Conservation (phyloP, 805 yeast species). For the Ogataea paradorogensis region DNA sequence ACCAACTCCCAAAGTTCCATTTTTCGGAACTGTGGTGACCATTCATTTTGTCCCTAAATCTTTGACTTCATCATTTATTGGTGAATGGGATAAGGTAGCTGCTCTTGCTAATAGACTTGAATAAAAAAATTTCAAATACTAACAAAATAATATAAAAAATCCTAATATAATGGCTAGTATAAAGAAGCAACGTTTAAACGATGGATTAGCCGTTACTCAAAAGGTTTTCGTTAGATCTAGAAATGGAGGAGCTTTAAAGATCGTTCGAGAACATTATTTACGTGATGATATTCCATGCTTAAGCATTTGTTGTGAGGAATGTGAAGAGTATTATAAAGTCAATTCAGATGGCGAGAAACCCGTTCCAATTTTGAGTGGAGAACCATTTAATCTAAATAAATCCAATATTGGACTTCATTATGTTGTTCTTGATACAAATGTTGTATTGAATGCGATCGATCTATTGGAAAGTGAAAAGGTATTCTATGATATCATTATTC, state of each 20-base stretch:
- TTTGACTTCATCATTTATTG: slow-evolving; percentile 63
- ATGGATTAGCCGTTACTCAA: slow-evolving; percentile 66
- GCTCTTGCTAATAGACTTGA: slow-evolving; percentile 37
- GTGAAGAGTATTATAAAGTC: slow-evolving; percentile 53
- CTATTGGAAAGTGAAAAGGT: slow-evolving; percentile 72
- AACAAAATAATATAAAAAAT: neutral
- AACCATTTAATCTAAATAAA: slow-evolving; percentile 48
- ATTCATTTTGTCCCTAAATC: slow-evolving; percentile 76
- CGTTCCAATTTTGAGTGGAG: slow-evolving; percentile 59
- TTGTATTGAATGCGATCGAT: slow-evolving; percentile 85
- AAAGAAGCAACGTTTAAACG: slow-evolving; percentile 43
- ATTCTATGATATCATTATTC: slow-evolving; percentile 87
- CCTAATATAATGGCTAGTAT: slow-evolving; percentile 12
- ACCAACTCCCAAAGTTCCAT: slow-evolving; percentile 63
- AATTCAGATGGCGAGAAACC: slow-evolving; percentile 69
- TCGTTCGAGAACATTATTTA: slow-evolving; percentile 91
- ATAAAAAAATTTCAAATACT: slow-evolving; percentile 1
- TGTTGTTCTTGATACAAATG: slow-evolving; percentile 81
- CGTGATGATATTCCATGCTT: slow-evolving; percentile 92
- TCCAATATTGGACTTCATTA: slow-evolving; percentile 67
- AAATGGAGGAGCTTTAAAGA: slow-evolving; percentile 84
- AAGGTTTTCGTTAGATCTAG: slow-evolving; percentile 91
- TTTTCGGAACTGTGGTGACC: slow-evolving; percentile 71
- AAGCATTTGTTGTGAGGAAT: slow-evolving; percentile 63
- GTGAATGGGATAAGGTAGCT: slow-evolving; percentile 58